Conservation (phyloP, 2,329 filamentous ascomycete species). For the Claviceps fusiformis region DNA sequence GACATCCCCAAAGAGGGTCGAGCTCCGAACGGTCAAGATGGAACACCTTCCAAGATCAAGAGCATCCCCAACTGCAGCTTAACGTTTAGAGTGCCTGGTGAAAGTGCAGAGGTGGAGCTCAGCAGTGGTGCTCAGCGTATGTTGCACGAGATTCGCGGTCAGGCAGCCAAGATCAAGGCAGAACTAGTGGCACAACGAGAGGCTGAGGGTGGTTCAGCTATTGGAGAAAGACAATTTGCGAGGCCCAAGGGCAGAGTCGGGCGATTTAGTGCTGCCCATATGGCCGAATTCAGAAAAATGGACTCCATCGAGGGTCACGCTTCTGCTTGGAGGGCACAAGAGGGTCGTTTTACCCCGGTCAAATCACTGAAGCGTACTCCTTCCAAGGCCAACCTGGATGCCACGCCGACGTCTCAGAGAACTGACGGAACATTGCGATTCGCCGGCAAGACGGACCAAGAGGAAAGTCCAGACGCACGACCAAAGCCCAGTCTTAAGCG, state of each 20-base stretch:
- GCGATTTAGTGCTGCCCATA: conserved; percentile 75
- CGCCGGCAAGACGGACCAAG: conserved; percentile 48
- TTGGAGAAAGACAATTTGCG: conserved; percentile 55
- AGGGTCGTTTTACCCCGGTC: conserved; percentile 37
- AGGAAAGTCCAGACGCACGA: conserved; percentile 35
- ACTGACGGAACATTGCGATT: conserved; percentile 35
- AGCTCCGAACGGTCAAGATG: conserved; percentile 18
- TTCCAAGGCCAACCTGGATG: conserved; percentile 31
- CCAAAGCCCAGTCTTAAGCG: conserved; percentile 24
- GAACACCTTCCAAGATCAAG: conserved; percentile 49
- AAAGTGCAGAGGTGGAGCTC: conserved; percentile 35
- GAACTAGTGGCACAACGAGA: conserved; percentile 51
- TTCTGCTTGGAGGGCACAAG: conserved; percentile 57
- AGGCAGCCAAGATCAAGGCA: conserved; percentile 58
- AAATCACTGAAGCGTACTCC: conserved; percentile 26
- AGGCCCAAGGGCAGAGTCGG: conserved; percentile 63
- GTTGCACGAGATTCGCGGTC: conserved; percentile 55
- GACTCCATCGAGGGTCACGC: conserved; percentile 83
- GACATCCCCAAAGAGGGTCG: conserved; percentile 47
- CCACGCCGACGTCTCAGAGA: conserved; percentile 17
- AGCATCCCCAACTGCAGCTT: conserved; percentile 44
- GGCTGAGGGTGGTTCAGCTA: conserved; percentile 30
- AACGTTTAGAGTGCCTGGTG: conserved; percentile 53
- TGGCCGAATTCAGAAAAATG: conserved; percentile 92
- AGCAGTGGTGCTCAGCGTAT: conserved; percentile 47